Evolutionary conservation across 1,284 basidiomycete genomes (phyloP).

Genomic region (Malassezia cuniculi): DNA sequence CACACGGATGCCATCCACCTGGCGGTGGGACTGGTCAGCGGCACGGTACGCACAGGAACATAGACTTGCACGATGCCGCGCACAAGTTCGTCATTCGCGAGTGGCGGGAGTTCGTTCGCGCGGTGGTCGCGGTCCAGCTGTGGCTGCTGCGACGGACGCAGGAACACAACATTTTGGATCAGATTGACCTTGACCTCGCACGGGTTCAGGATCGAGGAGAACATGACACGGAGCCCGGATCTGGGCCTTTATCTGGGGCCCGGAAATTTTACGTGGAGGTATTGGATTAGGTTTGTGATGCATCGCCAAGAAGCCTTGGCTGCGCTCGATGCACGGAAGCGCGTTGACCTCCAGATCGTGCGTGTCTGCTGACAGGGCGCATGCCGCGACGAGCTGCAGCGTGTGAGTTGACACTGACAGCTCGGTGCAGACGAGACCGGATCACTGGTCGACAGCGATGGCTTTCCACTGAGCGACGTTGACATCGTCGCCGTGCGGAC

Average conservation of each 20-base stretch:
- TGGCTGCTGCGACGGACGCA: slow-evolving; percentile 34
- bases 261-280: too few relatives aligned
- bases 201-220: slow-evolving; percentile 36
- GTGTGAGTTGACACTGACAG: too few relatives aligned
- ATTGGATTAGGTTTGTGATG: too few relatives aligned
- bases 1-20: slow-evolving; percentile 39
- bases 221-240: too few relatives aligned
- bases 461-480: slow-evolving; percentile 11
- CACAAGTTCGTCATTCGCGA: slow-evolving; percentile 40
- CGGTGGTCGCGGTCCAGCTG: slow-evolving; percentile 20
- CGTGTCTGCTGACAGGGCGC: too few relatives aligned
- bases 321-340: too few relatives aligned
- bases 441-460: slow-evolving; percentile 10
- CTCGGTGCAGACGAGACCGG: too few relatives aligned
- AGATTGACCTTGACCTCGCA: slow-evolving; percentile 40
- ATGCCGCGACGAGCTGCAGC: too few relatives aligned
- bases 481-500: slow-evolving; percentile 10
- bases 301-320: too few relatives aligned
- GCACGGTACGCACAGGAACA: slow-evolving; percentile 18
- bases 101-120: slow-evolving; percentile 22
- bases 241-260: too few relatives aligned
- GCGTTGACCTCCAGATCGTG: too few relatives aligned
- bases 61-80: slow-evolving; percentile 41
- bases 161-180: slow-evolving; percentile 38
- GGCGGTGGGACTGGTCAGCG: slow-evolving; percentile 16